Conservation (phyloP, 441 rosid genomes). For the Arabidopsis hybrid region DNA sequence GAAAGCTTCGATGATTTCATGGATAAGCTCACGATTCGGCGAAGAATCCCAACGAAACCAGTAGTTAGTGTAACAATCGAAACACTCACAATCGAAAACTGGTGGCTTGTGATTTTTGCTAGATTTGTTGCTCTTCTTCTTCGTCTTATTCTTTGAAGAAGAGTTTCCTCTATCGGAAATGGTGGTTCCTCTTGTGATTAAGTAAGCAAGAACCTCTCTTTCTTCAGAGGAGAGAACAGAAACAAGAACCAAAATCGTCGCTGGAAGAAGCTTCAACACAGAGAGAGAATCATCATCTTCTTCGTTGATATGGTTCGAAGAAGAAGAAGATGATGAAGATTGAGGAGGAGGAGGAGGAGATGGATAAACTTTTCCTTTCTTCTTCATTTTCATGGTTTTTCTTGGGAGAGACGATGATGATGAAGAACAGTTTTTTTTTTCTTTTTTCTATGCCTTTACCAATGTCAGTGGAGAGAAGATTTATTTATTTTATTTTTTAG, state of each 20-base stretch:
- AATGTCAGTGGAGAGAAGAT: conserved; percentile 39
- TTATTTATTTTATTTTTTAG: conserved; percentile 14
- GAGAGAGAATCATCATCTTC: conserved; percentile 53
- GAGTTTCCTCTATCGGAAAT: conserved; percentile 6
- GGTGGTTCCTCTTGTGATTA: conserved; percentile 67
- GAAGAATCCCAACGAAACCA: conserved; percentile 93
- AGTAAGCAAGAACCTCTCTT: conserved; percentile 83
- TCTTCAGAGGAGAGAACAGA: conserved; percentile 72
- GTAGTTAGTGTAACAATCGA: conserved; percentile 81
- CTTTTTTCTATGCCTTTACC: conserved; percentile 11
- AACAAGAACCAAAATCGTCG: conserved; percentile 67
- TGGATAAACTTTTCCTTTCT: conserved; percentile 88
- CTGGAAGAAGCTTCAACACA: conserved; percentile 69
- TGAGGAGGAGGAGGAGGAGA: conserved; percentile 53
- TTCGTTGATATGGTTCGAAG: conserved; percentile 10
- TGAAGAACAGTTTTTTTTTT: conserved; percentile 19
- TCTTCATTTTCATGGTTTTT: conserved; percentile 73
- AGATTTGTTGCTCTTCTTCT: conserved; percentile 48
- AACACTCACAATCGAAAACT: conserved; percentile 72
- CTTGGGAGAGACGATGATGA: conserved; percentile 25
- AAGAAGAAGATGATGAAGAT: conserved; percentile 29
- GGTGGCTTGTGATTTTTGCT: conserved; percentile 51
- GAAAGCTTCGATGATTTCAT: conserved; percentile 80
- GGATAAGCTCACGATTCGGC: conserved; percentile 75
- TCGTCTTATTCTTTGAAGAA: conserved; percentile 13